Evolutionary conservation across 352 stramenopile genomes (phyloP).

Genomic region (Pythium dissotocum): DNA sequence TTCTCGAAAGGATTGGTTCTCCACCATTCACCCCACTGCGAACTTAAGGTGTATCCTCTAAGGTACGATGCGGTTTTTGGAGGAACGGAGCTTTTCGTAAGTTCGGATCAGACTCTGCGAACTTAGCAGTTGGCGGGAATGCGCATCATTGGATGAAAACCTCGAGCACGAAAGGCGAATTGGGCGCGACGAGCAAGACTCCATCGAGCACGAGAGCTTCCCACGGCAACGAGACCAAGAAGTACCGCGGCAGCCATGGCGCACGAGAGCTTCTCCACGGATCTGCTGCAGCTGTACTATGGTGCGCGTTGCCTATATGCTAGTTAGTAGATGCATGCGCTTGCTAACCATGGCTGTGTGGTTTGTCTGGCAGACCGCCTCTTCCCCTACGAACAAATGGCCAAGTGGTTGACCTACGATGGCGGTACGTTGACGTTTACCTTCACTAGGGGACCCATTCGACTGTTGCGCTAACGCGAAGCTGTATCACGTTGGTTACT

Average conservation of each 20-base stretch:
- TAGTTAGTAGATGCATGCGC: not conserved
- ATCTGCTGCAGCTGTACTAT: conserved; percentile 89
- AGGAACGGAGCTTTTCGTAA: conserved; percentile 15
- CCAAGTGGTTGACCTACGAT: conserved; percentile 83
- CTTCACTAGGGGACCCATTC: not conserved
- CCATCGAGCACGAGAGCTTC: not conserved
- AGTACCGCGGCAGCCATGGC: conserved; percentile 37
- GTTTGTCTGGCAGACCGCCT: conserved; percentile 55
- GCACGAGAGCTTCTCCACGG: conserved; percentile 80
- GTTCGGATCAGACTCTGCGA: conserved; percentile 8
- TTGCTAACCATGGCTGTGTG: conserved; percentile 6
- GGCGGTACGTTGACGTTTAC: conserved; percentile 36
- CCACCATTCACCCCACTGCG: conserved; percentile 39
- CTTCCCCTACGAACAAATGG: conserved; percentile 87
- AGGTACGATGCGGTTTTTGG: conserved; percentile 22
- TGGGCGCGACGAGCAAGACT: conserved; percentile 1
- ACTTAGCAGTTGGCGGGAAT: conserved; percentile 35
- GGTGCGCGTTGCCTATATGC: conserved; percentile 29
- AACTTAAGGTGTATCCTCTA: conserved; percentile 23
- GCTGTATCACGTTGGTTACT: not conserved
- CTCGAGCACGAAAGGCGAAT: conserved; percentile 1
- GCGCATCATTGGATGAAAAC: conserved; percentile 35
- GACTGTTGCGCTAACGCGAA: not conserved
- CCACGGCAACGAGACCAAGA: not conserved
- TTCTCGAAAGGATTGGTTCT: conserved; percentile 31